Base-by-base conservation (phyloP, 768 basidiomycete species). In the Calocybe cyanea region DNA sequence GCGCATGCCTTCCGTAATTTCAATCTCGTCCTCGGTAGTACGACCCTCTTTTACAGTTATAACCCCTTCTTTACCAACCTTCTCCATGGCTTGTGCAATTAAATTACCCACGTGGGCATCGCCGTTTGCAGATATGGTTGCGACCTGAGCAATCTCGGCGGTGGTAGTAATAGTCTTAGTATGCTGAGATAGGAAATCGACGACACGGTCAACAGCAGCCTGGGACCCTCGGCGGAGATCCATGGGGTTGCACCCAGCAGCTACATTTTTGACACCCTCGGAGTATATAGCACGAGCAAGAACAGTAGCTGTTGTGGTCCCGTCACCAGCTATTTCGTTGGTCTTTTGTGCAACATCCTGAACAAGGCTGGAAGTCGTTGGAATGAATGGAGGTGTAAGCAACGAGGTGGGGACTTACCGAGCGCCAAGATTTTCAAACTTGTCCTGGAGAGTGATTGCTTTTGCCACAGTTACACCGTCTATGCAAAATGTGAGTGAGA, bases 41-140 rank as follows among this genome's bases (percentile, higher is more conserved):
- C 87, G 84, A 35, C 95, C 95, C 68, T 99, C 95, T 76, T 98
- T 99, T 66, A 99, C 94, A 40, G 95, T 98, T 75, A 99, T 98
- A 61, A 98, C 95, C 65, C 95, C 95, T 71, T 99, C 95, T 75
- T 95, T 96, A 63, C 95, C 95, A 50, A 98, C 95, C 68, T 96
- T 96, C 71, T 98, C 95, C 95, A 97, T 99, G 1, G 95, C 95
- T 62, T 92, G 91, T 4, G 95, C 94, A 65, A 97, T 98, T 60
- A 99, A 79, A 63, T 85, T 84, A 36, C 95, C 94, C 51, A 99
- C 77, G 62, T 97, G 93, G 1, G 67, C 75, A 69, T 98, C 95
- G 28, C 80, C 76, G 46, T 81, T 81, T 9, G 89, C 81, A 19
- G 84, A 87, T 66, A 96, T 95, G 55, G 94, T 97, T n/a, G 94